These are phyloP conservation scores for Arthrobotrys conoides DNA, from an alignment of 2,329 filamentous ascomycete species.

Conservation along the genomic window DNA sequence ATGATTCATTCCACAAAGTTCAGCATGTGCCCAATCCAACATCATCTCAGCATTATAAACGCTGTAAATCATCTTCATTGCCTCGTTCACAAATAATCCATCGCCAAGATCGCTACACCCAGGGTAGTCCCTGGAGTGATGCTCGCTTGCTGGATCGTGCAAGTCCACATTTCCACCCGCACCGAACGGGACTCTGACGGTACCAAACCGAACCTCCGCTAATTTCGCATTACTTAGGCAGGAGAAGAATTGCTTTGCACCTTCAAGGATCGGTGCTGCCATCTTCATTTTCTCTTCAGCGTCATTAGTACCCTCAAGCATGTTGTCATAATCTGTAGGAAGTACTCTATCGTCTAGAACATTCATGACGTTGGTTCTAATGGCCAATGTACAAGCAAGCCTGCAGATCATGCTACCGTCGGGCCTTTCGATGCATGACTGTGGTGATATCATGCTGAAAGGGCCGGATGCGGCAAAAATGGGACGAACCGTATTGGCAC, in stretches of 20 bases:
- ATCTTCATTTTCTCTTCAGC: conserved; percentile 25
- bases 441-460: conserved; percentile 48
- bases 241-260: conserved; percentile 36
- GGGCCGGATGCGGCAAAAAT: conserved; percentile 44
- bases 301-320: conserved; percentile 23
- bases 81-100: conserved; percentile 42
- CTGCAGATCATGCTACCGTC: conserved; percentile 26
- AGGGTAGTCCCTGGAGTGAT: conserved; percentile 38
- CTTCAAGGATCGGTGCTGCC: conserved; percentile 34
- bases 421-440: conserved; percentile 26
- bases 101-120: conserved; percentile 35
- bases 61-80: conserved; percentile 50
- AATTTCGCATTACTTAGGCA: conserved; percentile 25
- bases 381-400: conserved; percentile 34
- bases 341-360: conserved; percentile 31
- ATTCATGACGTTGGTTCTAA: conserved; percentile 40
- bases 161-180: conserved; percentile 29
- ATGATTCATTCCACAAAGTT: background rate
- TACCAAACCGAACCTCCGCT: conserved; percentile 35
- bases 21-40: conserved; percentile 16
- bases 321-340: conserved; percentile 24
- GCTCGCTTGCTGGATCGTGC: conserved; percentile 38
- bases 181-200: conserved; percentile 35
- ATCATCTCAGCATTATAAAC: conserved; percentile 42
- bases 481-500: conserved; percentile 21